These are phyloP conservation scores for Casaregolazyma lundiana DNA, from an alignment of 1,139 yeast genomes.

Conservation along the genomic window DNA sequence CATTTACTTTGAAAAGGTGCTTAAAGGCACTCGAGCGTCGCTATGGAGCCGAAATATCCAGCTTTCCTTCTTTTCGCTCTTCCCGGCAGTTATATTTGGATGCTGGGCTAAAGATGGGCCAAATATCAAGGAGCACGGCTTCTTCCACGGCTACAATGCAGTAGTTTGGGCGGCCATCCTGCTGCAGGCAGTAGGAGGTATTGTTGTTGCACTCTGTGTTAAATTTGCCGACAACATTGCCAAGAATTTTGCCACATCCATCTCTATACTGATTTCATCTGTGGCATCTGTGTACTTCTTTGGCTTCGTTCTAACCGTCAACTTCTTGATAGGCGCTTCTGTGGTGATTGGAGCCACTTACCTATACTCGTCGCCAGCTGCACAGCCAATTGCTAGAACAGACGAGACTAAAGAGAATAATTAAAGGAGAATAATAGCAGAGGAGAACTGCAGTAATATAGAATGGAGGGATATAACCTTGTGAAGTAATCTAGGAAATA, in stretches of 20 bases:
- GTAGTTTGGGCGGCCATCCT: conserved; percentile 38
- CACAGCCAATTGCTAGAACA: neutral
- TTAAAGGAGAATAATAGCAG: neutral
- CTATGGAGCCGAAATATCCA: conserved; percentile 41
- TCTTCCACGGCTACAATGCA: conserved; percentile 38
- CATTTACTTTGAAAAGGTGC: conserved; percentile 40
- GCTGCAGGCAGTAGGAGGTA: conserved; percentile 41
- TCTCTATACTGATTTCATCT: conserved; percentile 38
- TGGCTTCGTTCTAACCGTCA: conserved; percentile 34
- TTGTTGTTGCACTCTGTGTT: conserved; percentile 40
- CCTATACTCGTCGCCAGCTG: conserved; percentile 24
- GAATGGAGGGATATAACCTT: too few relatives aligned
- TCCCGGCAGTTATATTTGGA: conserved; percentile 39
- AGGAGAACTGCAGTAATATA: neutral
- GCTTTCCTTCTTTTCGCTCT: conserved; percentile 37
- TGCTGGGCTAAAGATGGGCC: conserved; percentile 36
- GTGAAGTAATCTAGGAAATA: neutral
- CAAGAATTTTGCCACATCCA: conserved; percentile 41
- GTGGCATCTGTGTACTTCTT: conserved; percentile 36
- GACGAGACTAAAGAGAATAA: neutral
- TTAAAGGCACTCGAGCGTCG: conserved; percentile 36
- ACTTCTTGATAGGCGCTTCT: conserved; percentile 36
- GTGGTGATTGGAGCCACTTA: conserved; percentile 38
- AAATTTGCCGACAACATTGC: conserved; percentile 42
- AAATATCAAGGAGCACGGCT: conserved; percentile 34